Evolutionary conservation across 495 filamentous ascomycete species (phyloP).

Genomic region (Lasiosphaeris hirsuta): DNA sequence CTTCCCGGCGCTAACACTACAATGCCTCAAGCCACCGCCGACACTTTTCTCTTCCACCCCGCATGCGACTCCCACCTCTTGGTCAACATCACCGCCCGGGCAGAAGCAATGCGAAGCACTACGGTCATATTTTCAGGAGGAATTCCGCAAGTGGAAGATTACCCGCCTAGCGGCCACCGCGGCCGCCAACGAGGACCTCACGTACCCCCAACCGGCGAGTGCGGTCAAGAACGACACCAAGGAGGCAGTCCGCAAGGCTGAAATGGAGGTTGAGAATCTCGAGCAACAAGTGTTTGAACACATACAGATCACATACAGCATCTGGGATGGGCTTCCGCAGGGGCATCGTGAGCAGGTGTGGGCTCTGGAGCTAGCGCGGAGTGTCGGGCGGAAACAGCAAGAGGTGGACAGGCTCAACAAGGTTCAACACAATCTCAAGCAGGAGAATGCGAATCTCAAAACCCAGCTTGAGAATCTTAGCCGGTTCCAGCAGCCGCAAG

Average conservation of each 20-base stretch:
- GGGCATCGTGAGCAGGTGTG: slow-evolving; percentile 62
- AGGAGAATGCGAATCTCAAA: slow-evolving; percentile 71
- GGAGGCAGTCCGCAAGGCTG: slow-evolving; percentile 38
- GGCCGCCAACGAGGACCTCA: slow-evolving; percentile 37
- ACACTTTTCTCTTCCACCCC: slow-evolving; percentile 69
- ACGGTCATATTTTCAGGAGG: slow-evolving; percentile 58
- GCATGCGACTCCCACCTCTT: slow-evolving; percentile 66
- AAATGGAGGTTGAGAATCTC: slow-evolving; percentile 44
- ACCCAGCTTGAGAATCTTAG: slow-evolving; percentile 65
- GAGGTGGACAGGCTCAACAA: slow-evolving; percentile 60
- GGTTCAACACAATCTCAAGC: slow-evolving; percentile 58
- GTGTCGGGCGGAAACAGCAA: slow-evolving; percentile 64
- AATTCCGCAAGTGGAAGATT: slow-evolving; percentile 61
- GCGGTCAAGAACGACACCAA: slow-evolving; percentile 37
- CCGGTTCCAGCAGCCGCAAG: slow-evolving; percentile 64
- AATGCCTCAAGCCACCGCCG: slow-evolving; percentile 73
- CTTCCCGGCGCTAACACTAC: slow-evolving; percentile 77
- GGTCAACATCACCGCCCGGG: slow-evolving; percentile 69
- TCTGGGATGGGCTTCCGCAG: slow-evolving; percentile 61
- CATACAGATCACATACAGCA: slow-evolving; percentile 62
- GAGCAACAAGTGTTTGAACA: slow-evolving; percentile 65
- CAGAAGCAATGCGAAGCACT: slow-evolving; percentile 68
- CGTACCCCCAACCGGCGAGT: slow-evolving; percentile 32
- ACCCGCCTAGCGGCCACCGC: slow-evolving; percentile 41
- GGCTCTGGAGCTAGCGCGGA: slow-evolving; percentile 73